Conservation (phyloP, 306 rosid genomes). For the Hippophae gyantsensis region DNA sequence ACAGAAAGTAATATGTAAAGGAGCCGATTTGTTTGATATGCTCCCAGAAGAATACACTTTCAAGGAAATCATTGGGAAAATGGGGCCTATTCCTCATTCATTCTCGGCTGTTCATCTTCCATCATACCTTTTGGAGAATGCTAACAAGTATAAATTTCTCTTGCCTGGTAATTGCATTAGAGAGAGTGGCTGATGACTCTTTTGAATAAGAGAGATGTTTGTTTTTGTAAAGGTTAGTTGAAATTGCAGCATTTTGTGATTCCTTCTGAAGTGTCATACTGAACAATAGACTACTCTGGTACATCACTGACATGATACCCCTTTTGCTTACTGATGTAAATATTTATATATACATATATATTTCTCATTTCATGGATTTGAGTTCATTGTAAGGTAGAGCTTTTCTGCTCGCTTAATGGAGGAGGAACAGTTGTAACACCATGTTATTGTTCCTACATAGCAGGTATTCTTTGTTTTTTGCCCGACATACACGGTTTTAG, state of each 20-base stretch:
- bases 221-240: constrained; percentile 34
- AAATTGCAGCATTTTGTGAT: constrained; percentile 33
- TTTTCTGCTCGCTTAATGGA: too few relatives aligned
- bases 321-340: too few relatives aligned
- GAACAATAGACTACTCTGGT: constrained; percentile 32
- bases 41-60: constrained; percentile 96
- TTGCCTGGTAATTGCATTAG: constrained; percentile 85
- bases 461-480: too few relatives aligned
- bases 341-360: too few relatives aligned
- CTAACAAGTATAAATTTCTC: constrained; percentile 67
- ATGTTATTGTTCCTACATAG: too few relatives aligned
- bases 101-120: constrained; percentile 98
- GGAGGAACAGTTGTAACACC: too few relatives aligned
- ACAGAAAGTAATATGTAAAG: constrained; percentile 73
- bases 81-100: constrained; percentile 97
- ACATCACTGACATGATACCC: constrained; percentile 47
- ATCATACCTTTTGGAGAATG: constrained; percentile 73
- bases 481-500: too few relatives aligned
- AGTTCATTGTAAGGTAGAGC: too few relatives aligned
- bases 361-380: too few relatives aligned
- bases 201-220: constrained; percentile 14
- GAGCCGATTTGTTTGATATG: constrained; percentile 85
- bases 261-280: constrained; percentile 29
- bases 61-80: constrained; percentile 88
- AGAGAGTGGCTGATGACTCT: constrained; percentile 41